These are phyloP conservation scores for Sporothrix sp. DNA, from an alignment of 2,329 filamentous ascomycete species.

Conservation along the genomic window DNA sequence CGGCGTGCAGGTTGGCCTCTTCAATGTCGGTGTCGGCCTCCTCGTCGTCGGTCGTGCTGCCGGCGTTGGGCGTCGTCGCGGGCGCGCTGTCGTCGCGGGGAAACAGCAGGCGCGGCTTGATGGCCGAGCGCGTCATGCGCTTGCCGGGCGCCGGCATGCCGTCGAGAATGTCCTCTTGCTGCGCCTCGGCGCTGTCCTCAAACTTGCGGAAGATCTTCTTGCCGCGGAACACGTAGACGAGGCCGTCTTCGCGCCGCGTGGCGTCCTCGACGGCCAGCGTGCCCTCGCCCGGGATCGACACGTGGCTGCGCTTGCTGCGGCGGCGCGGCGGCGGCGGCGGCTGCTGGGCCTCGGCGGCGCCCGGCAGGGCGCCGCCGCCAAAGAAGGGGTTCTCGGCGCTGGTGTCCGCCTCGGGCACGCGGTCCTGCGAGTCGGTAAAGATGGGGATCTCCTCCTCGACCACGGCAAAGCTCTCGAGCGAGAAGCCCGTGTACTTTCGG, in stretches of 20 bases:
- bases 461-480: constrained; percentile 48
- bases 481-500: constrained; percentile 47
- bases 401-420: constrained; percentile 57
- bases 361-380: constrained; percentile 35
- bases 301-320: constrained; percentile 45
- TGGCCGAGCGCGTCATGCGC: constrained; percentile 26
- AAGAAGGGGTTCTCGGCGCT: constrained; percentile 65
- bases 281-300: constrained; percentile 48
- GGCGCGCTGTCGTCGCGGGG: constrained; percentile 38
- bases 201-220: constrained; percentile 70
- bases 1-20: constrained; percentile 33
- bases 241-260: constrained; percentile 56
- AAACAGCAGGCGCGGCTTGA: constrained; percentile 66
- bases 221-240: constrained; percentile 70
- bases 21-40: constrained; percentile 52
- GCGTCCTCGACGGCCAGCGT: constrained; percentile 53
- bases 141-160: constrained; percentile 30
- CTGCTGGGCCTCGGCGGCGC: too few species aligned
- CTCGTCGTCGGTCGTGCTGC: constrained; percentile 40
- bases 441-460: constrained; percentile 57
- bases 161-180: constrained; percentile 20
- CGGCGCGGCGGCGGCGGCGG: constrained; percentile 33
- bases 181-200: constrained; percentile 23
- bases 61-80: constrained; percentile 25
- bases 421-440: constrained; percentile 72